Evolutionary conservation across 768 basidiomycete species (phyloP).

Genomic region (Strobilomyces echinocephalus): DNA sequence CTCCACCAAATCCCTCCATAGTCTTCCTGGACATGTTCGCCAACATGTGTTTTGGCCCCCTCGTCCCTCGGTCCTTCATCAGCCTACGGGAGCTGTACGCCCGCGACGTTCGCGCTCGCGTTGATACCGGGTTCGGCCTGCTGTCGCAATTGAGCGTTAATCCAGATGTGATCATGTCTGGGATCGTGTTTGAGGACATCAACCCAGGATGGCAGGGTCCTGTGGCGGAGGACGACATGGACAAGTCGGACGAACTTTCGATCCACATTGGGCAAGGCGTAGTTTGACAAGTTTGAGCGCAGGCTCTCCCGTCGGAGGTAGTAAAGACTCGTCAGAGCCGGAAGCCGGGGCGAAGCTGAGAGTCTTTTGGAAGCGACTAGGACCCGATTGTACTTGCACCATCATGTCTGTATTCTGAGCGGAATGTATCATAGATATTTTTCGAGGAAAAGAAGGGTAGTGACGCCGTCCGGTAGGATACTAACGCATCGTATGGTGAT

Average conservation of each 20-base stretch:
- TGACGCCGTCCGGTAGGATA: neutral
- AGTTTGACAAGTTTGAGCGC: neutral
- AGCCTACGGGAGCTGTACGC: neutral
- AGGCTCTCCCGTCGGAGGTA: too few species aligned
- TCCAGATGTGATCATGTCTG: neutral
- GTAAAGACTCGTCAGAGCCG: neutral
- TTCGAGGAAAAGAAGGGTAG: neutral
- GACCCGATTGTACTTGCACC: too few species aligned
- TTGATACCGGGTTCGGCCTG: neutral
- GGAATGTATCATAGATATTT: neutral
- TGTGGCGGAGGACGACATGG: neutral
- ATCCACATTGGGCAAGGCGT: neutral
- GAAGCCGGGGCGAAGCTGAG: neutral
- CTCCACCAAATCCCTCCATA: neutral
- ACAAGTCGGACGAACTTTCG: neutral
- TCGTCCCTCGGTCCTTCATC: conserved; percentile 7
- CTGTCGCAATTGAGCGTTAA: neutral
- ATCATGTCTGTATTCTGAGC: neutral
- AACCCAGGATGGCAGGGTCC: neutral
- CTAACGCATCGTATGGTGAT: neutral
- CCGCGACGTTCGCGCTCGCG: neutral
- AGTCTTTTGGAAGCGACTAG: neutral
- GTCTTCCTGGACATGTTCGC: neutral
- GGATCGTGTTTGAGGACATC: neutral
- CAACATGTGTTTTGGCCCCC: neutral